A percentile compares a stretch with the other conserved stretches of the same genome.
Conservation (phyloP, 257 asterid genomes). For the Rhazya stricta region DNA sequence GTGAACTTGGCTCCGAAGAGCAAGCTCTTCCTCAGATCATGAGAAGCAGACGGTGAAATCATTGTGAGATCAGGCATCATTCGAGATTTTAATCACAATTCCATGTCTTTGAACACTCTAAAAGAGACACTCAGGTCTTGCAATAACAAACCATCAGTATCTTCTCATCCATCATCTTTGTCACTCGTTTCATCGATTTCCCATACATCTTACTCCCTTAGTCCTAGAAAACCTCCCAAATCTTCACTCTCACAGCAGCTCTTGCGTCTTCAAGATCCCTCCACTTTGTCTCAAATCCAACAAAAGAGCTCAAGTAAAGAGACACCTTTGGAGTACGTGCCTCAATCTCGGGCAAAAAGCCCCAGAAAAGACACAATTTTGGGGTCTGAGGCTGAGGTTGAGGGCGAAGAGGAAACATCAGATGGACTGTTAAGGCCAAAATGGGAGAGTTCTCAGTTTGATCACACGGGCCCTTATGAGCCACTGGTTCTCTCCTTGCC, state of each 20-base stretch:
- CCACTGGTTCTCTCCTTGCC: conserved; percentile 64
- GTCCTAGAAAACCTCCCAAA: conserved; percentile 77
- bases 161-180: conserved; percentile 23
- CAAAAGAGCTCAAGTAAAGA: not conserved
- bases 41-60: not conserved
- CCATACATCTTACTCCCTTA: conserved; percentile 31
- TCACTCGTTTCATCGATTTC: conserved; percentile 28
- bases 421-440: conserved; percentile 27
- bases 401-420: conserved; percentile 24
- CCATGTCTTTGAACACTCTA: conserved; percentile 76
- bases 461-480: conserved; percentile 62
- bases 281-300: conserved; percentile 20
- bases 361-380: conserved; percentile 29
- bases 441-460: conserved; percentile 41
- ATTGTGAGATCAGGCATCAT: not conserved
- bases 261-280: conserved; percentile 50
- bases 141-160: conserved; percentile 26
- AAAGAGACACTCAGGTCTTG: conserved; percentile 88
- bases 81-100: not conserved
- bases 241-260: conserved; percentile 72
- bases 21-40: not conserved
- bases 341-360: conserved; percentile 22
- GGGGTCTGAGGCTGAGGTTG: conserved; percentile 23
- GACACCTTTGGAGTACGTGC: conserved; percentile 14
- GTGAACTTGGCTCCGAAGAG: not conserved